phyloP scores from a whole-genome alignment of 2,329 filamentous ascomycete species.

The Pseudocercospora pini-densiflorae region DNA sequence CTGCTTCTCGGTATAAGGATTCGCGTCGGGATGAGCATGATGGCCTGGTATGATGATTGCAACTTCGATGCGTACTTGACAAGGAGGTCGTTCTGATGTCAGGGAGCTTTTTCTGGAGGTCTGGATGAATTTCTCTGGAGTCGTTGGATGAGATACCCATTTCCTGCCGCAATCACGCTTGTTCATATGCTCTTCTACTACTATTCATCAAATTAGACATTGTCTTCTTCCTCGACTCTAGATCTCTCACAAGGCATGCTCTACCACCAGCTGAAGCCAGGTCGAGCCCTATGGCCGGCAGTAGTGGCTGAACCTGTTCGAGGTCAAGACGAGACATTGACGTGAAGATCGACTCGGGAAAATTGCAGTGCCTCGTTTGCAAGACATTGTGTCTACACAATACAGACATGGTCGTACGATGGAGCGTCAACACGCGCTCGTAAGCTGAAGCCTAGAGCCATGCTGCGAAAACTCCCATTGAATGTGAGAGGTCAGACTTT shows the following conservation, averaged over 20 bases:
- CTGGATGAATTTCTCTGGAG: not conserved
- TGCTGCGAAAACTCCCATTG: too few species aligned
- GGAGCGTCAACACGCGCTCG: too few species aligned
- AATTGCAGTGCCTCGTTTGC: not conserved
- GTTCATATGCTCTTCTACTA: not conserved
- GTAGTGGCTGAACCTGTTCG: not conserved
- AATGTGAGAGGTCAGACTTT: too few species aligned
- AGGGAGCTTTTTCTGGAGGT: not conserved
- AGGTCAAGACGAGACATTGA: not conserved
- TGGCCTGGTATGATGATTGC: not conserved
- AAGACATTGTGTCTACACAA: not conserved
- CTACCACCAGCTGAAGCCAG: too few species aligned
- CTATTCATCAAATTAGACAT: not conserved
- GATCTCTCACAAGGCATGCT: not conserved
- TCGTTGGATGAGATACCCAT: not conserved
- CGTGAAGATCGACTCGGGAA: not conserved
- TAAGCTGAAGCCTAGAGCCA: too few species aligned
- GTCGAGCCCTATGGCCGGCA: not conserved
- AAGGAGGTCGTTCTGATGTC: too few species aligned
- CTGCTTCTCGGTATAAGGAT: not conserved
- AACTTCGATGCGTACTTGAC: not conserved
- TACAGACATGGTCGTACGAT: too few species aligned
- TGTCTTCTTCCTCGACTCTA: not conserved
- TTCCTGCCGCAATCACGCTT: not conserved
- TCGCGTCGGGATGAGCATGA: not conserved